Evolutionary conservation across 2,329 filamentous ascomycete genomes (phyloP), one percentile per base, ranked within the genome.

Genomic region (Cytospora leucostoma): DNA sequence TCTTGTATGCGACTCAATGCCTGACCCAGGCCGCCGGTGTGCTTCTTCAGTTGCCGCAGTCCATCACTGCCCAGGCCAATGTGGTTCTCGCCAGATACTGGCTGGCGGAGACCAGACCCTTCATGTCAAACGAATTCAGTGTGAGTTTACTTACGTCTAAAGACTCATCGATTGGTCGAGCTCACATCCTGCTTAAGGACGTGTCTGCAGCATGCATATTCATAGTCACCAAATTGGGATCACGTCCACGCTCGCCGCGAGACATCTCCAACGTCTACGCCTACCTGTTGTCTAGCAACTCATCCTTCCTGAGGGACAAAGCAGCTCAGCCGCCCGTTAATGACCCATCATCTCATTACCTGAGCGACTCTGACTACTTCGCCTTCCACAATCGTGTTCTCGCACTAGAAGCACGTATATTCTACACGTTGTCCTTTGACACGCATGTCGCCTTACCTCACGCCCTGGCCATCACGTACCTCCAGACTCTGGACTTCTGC

Each of bases 391-490:
- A 80, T 21, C 80, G 82, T 15, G 80, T 98, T 6, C 82, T 96
- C 52, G 78, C 83, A n/a, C 83, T 88, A 56, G 95, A 99, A 75
- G 85, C 89, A 4, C 85, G 88, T 49, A 86, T 98, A 19, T 82
- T 98, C 1, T 86, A 87, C 65, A 82, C 86, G 0, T 80, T 97
- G 0, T 88, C 88, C 15, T 98, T 97, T 75, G 85, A 96, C 70
- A 91, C 89, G 1, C 91, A 95, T 69, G 91, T 96, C 12, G 87
- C 91, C 1, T 82, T 97, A 0, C 95, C 95, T 0, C 92, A 98
- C 72, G 85, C 90, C 0, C 84, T 98, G 15, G 91, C 91, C 64
- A 84, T 98, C 63, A 97, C 93, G 7, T 99, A 98, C 73, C 85
- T 98, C 1, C 94, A 98, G 76, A 89, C 93, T 0, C 84, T 99